Evolutionary conservation across 768 basidiomycete species (phyloP), one percentile per base, ranked within the genome.

Genomic region (Agrocybe praecox): DNA sequence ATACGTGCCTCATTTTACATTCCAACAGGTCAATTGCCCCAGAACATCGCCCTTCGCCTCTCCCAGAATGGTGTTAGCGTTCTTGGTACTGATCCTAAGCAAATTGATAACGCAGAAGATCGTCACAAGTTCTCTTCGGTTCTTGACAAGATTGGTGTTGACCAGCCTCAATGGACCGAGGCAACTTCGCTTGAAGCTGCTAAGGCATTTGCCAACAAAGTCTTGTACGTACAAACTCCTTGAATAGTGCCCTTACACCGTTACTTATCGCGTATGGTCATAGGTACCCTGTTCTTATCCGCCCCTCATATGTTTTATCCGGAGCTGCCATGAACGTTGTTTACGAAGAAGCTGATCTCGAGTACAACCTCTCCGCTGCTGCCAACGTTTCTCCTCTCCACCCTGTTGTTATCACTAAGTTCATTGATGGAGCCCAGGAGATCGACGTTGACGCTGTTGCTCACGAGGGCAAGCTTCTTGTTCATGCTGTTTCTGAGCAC

Each of bases 261-360:
- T 34, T 2, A 49, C 43, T 61, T 33, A 56, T 50, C 60, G 21
- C 22, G 36, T 18, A 49, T 36, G n/a, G 65, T 45, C 36, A 12
- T 55, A 92, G 92, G 50, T 98, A 98, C 72, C 97, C 97, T 6
- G 96, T 98, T 60, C 89, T 99, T 51, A 94, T 99, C 66, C 94
- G 97, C 42, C 97, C 97, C 3, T 98, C 96, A 0, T 98, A 98
- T 73, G 96, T 98, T 44, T 87, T 98, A 22, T 99, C 97, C 9
- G 97, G 97, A 49, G 96, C 97, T 44, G 97, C 97, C 15, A 99
- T 99, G 97, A 99, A 97, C 73, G 96, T 98, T 40, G 94, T 98
- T 19, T 90, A 90, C 69, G 94, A 98, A 69, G 94, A 96, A 71
- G 82, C 92, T 12, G 76, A 85, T 15, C 82, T 99, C 34, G 90